Evolutionary conservation across 495 filamentous ascomycete genomes (phyloP), one percentile per base, ranked within the genome.

Genomic region (Neurospora africana): DNA sequence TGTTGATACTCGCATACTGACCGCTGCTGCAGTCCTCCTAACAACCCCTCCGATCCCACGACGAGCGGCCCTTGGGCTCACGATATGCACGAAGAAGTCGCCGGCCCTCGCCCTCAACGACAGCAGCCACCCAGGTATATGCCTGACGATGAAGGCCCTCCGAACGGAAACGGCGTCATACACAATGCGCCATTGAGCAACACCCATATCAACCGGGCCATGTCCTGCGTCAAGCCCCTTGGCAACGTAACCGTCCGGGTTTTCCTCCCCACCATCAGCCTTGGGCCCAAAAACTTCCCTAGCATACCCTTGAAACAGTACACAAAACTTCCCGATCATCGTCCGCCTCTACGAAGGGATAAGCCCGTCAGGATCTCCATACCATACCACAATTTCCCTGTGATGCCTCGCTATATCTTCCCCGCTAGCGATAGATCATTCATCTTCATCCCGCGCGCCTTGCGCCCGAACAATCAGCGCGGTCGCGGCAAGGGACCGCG

Each of bases 351-450:
- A 40, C 91, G 95, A 68, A 92, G 95, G 65, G 95, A 99, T 80
- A 99, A 98, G 77, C 96, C 96, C 15, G 95, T 98, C 36, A 90
- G 95, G 61, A 92, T 99, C 71, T 97, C 94, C 35, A 85, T 99
- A 58, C 95, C 95, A 8, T 88, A 91, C 27, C 86, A 90, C 47
- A 47, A 68, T 23, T 43, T 71, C 70, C 78, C 81, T 9, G 79
- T 87, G 21, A 87, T 87, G 68, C 89, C 93, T 27, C 88, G 92
- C 61, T 98, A 97, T 79, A 95, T 98, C 53, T 97, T 95, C 80
- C 95, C 95, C 8, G 89, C 92, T 13, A 86, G 86, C 68, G 93
- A 97, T 70, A 87, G 95, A 71, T 98, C 95, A 0, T 99, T 99
- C 78, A 96, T 98, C 75, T 99, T 99, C 81, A 99, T 99, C 71